Evolutionary conservation across 495 filamentous ascomycete genomes (phyloP), one percentile per base, ranked within the genome.

Genomic region (Massariosphaeria phaeospora): DNA sequence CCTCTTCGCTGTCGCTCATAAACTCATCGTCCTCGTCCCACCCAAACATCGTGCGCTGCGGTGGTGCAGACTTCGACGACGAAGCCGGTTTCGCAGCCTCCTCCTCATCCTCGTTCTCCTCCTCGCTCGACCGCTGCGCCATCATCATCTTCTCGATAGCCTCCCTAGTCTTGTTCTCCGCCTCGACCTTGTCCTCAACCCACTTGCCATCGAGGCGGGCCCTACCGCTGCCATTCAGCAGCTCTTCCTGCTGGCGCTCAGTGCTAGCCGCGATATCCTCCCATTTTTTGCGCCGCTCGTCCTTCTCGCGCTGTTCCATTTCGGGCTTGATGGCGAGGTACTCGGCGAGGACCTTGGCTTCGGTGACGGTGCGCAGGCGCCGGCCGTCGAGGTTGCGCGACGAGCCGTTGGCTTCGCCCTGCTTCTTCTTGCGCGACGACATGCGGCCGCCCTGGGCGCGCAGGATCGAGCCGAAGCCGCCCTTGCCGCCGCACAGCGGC

Each of bases 391-490:
- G 83, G 61, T 97, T 97, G 36, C 93, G 82, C 62, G 84, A 94
- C 7, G 89, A 96, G 26, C 82, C 87, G 63, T 90, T 89, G 59
- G 84, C 83, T 30, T 95, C 89, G 44, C 87, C 87, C 52, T 88
- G 79, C 70, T 83, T 84, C 77, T 95, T 96, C 67, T 88, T 86
- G 69, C 88, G 90, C 5, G 83, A 86, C 0, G 89, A 93, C 93
- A 98, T 98, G 72, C 93, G 93, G 13, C 93, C 93, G 66, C 93
- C 93, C 12, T 93, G 93, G 3, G 93, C 93, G 66, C 93, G 89
- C 24, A 98, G 83, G 69, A 97, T 94, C 5, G 90, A 95, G 58
- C 93, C 93, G 70, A 98, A 98, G 50, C 93, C 93, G 67, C 93
- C 93, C 67, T 98, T 98, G 62, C 93, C 93, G 66, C 93, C 93